Evolutionary conservation across 2,329 filamentous ascomycete species (phyloP).

Genomic region (Reticulascus tulasneorum): DNA sequence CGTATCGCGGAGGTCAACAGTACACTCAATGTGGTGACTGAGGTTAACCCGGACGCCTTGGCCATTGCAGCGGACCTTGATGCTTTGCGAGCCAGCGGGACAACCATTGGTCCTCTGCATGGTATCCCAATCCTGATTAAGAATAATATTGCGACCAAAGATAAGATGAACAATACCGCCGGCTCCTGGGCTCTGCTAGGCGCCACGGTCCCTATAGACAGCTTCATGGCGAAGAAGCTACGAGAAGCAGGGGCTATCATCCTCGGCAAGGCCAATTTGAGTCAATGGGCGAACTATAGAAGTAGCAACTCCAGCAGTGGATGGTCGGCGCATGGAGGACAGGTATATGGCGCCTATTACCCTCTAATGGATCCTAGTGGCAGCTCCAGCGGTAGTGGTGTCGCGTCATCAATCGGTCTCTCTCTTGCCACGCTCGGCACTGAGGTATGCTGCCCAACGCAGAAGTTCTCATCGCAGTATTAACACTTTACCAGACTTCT

Average conservation of each 20-base stretch:
- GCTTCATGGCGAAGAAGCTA: background rate
- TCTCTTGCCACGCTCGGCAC: constrained; percentile 56
- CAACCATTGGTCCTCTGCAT: constrained; percentile 45
- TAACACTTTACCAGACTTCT: too few species aligned
- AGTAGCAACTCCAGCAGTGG: constrained; percentile 54
- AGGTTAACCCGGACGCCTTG: too few species aligned
- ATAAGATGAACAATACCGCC: constrained; percentile 58
- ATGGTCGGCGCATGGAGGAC: constrained; percentile 61
- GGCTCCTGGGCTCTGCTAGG: constrained; percentile 62
- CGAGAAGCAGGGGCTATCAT: background rate
- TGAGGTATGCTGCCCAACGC: constrained; percentile 58
- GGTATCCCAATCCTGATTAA: constrained; percentile 64
- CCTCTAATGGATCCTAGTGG: constrained; percentile 56
- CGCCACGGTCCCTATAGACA: constrained; percentile 57
- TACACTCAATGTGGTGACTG: too few species aligned
- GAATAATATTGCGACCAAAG: constrained; percentile 61
- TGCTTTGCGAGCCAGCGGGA: constrained; percentile 12
- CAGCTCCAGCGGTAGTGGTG: constrained; percentile 57
- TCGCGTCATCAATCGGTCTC: constrained; percentile 54
- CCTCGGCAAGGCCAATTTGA: background rate
- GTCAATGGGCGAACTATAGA: constrained; percentile 59
- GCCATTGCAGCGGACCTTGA: constrained; percentile 25
- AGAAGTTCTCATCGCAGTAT: constrained; percentile 53
- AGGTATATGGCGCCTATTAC: constrained; percentile 58
- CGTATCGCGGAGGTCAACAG: too few species aligned